Evolutionary conservation across 306 rosid genomes (phyloP).

Genomic region (Sicyos baderoa): DNA sequence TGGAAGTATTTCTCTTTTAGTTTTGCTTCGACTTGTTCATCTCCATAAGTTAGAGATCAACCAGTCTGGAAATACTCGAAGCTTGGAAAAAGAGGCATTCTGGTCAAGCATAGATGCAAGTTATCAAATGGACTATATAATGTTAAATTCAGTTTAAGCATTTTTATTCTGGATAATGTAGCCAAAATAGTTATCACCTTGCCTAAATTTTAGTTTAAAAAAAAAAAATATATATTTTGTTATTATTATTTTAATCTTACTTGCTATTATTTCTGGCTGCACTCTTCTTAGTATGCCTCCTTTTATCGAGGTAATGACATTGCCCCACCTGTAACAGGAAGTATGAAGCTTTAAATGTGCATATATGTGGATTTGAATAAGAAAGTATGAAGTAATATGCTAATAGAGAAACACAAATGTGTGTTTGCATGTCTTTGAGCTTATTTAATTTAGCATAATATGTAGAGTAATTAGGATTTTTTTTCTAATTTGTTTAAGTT

Average conservation of each 20-base stretch:
- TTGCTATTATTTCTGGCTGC: background rate
- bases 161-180: background rate
- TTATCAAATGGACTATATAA: conserved; percentile 1
- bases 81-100: background rate
- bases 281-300: background rate
- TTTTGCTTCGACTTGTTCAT: background rate
- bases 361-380: too few relatives aligned
- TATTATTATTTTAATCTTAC: background rate
- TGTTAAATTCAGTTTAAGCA: background rate
- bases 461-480: too few relatives aligned
- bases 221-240: background rate
- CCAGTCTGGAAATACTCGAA: background rate
- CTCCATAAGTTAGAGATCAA: background rate
- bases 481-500: too few relatives aligned
- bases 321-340: background rate
- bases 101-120: background rate
- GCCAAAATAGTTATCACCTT: background rate
- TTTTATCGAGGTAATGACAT: background rate
- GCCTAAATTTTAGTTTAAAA: background rate
- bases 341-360: too few relatives aligned
- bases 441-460: too few relatives aligned
- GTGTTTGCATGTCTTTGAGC: too few relatives aligned
- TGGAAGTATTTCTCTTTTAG: background rate
- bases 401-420: too few relatives aligned
- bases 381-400: too few relatives aligned